These are phyloP conservation scores for Jatropha podagrica DNA, from an alignment of 441 rosid genomes.

Conservation along the genomic window DNA sequence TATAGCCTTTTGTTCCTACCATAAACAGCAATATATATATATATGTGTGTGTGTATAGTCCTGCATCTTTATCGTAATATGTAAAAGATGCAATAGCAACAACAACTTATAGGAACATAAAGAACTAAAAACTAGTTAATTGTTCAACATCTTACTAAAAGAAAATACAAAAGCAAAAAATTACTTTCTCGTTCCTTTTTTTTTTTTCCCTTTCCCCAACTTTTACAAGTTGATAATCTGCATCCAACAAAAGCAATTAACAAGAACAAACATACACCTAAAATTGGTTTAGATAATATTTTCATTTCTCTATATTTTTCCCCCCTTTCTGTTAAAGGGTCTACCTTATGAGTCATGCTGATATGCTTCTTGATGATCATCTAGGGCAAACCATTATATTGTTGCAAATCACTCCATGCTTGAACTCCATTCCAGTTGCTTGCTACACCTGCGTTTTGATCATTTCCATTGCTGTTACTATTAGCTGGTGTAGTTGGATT, in stretches of 20 bases:
- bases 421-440: constrained; percentile 59
- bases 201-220: constrained; percentile 7
- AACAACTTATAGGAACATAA: neutral
- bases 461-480: constrained; percentile 38
- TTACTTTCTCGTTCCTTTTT: neutral
- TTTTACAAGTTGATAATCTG: constrained; percentile 37
- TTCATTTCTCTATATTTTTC: constrained; percentile 4
- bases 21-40: constrained; percentile 6
- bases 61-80: constrained; percentile 20
- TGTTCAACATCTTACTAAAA: constrained; percentile 30
- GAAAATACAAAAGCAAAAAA: constrained; percentile 15
- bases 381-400: constrained; percentile 68
- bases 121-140: constrained; percentile 15
- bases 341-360: constrained; percentile 16
- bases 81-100: constrained; percentile 7
- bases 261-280: constrained; percentile 35
- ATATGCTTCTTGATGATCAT: neutral
- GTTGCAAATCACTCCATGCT: constrained; percentile 72
- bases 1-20: constrained; percentile 18
- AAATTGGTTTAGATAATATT: constrained; percentile 24
- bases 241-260: constrained; percentile 21
- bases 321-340: constrained; percentile 1
- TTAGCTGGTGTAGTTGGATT: constrained; percentile 35
- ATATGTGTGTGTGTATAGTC: neutral
- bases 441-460: constrained; percentile 15